A percentile compares a stretch with the other conserved stretches of the same genome.
Conservation (phyloP, 495 filamentous ascomycete species). For the Staphylotrichum tortipilum region DNA sequence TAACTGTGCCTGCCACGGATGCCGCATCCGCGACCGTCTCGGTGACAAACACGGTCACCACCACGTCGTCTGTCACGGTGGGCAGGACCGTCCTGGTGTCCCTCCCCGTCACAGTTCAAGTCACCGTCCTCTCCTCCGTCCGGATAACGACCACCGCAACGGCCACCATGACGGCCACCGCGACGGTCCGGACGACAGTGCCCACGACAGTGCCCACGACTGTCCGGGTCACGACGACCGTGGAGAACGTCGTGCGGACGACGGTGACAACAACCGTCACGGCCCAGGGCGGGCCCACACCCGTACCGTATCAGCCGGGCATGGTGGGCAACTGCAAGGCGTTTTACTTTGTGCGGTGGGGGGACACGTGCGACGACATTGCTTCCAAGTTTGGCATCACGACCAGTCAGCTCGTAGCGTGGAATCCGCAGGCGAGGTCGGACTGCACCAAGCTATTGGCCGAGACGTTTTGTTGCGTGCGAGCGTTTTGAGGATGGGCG, state of each 20-base stretch:
- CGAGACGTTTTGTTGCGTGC: not conserved
- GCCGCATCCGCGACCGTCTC: too few species aligned
- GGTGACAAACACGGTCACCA: not conserved
- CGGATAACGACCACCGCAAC: not conserved
- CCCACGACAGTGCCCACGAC: not conserved
- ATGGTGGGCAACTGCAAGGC: conserved; percentile 35
- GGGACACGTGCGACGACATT: conserved; percentile 12
- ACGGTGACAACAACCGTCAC: not conserved
- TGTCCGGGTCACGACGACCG: not conserved
- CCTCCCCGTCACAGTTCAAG: not conserved
- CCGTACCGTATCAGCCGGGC: conserved; percentile 31
- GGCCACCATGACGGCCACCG: not conserved
- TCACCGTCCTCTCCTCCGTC: not conserved
- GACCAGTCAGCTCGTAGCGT: conserved; percentile 6
- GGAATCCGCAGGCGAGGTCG: conserved; percentile 8
- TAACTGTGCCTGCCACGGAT: too few species aligned
- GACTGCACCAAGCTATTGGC: conserved; percentile 10
- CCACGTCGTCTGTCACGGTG: not conserved
- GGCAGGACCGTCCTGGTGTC: not conserved
- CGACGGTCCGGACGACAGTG: not conserved
- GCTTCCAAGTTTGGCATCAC: conserved; percentile 5
- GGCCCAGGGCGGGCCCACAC: conserved; percentile 11
- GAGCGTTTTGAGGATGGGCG: not conserved
- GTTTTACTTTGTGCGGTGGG: conserved; percentile 30
- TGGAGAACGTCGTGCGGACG: not conserved